These are phyloP conservation scores for Solanum tarijense DNA, from an alignment of 257 asterid genomes.

Conservation along the genomic window DNA sequence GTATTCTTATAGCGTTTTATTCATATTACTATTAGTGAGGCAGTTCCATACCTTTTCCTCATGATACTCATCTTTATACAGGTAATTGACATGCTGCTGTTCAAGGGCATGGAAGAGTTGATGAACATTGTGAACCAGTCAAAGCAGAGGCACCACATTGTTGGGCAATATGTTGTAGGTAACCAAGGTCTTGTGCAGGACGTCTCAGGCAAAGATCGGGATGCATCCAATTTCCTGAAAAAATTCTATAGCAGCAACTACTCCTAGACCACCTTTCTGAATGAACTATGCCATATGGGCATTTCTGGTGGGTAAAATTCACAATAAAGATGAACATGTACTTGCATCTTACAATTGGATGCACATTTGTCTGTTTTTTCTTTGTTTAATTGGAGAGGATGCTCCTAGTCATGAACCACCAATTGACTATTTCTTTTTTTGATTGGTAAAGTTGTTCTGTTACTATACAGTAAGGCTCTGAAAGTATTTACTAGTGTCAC, in stretches of 20 bases:
- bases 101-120: slow-evolving; percentile 84
- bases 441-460: neutral
- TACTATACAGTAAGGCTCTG: neutral
- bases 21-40: neutral
- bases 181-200: slow-evolving; percentile 36
- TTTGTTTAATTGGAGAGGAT: neutral
- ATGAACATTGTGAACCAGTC: slow-evolving; percentile 69
- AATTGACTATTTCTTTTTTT: neutral
- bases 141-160: slow-evolving; percentile 88
- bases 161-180: slow-evolving; percentile 72
- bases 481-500: neutral
- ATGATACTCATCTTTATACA: slow-evolving; percentile 10
- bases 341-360: neutral
- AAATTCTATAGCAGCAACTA: slow-evolving; percentile 74
- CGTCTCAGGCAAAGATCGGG: slow-evolving; percentile 35
- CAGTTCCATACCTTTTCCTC: neutral
- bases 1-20: neutral
- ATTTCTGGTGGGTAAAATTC: neutral
- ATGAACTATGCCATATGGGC: neutral
- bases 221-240: slow-evolving; percentile 50
- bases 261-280: neutral
- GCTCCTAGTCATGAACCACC: neutral
- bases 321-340: neutral
- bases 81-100: slow-evolving; percentile 84
- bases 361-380: neutral